A percentile compares a stretch with the other conserved stretches of the same genome.
These are phyloP conservation scores for Ogataea ramenticola DNA, from an alignment of 805 yeast genomes.

Conservation along the genomic window DNA sequence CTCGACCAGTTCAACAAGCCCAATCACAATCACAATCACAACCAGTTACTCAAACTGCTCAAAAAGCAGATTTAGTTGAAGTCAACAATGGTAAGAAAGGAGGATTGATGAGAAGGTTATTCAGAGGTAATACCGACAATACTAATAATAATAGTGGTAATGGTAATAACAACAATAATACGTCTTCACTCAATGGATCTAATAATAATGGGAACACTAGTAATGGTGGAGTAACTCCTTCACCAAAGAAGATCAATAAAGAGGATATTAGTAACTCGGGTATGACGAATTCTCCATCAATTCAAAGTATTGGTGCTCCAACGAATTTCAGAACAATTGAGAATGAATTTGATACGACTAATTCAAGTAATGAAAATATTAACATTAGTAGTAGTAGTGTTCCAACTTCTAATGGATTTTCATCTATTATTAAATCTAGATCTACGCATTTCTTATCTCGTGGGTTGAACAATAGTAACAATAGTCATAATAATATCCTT, in stretches of 20 bases:
- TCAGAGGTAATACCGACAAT: constrained; percentile 12
- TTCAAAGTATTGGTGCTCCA: constrained; percentile 22
- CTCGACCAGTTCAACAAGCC: too few relatives aligned
- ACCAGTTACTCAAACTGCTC: neutral
- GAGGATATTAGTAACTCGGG: neutral
- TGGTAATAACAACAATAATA: neutral
- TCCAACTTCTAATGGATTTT: neutral
- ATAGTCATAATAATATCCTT: constrained; percentile 2
- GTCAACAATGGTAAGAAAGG: constrained; percentile 13
- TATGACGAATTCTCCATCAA: constrained; percentile 12
- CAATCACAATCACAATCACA: neutral
- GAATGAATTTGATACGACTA: constrained; percentile 12
- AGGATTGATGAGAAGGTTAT: constrained; percentile 23
- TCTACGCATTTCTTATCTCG: constrained; percentile 39
- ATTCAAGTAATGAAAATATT: neutral
- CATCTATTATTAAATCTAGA: constrained; percentile 32
- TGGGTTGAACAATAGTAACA: constrained; percentile 8
- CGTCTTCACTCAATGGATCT: too few relatives aligned
- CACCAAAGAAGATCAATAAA: neutral
- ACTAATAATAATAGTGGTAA: constrained; percentile 1
- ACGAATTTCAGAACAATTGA: constrained; percentile 19
- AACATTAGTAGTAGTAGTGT: neutral
- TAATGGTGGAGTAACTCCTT: neutral
- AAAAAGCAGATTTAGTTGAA: neutral
- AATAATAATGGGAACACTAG: too few relatives aligned